Percentiles rank a stretch among this genome's conserved stretches.
Conservation (phyloP, 805 yeast species). For the Candida pseudofarinosa region DNA sequence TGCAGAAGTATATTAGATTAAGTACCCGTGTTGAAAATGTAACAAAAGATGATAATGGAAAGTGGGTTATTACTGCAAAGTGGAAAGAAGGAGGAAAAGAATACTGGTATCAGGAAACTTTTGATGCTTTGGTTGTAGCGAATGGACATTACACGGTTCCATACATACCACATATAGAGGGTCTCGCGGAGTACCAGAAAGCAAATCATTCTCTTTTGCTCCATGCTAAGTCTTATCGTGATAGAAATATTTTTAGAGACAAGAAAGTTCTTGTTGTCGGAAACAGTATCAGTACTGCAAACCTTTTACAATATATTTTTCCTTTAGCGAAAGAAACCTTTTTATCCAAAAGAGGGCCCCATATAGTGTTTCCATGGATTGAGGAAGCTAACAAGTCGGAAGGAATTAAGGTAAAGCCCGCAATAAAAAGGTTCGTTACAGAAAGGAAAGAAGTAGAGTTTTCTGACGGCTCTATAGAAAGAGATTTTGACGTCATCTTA, state of each 20-base stretch:
- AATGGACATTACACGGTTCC: constrained; percentile 66
- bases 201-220: constrained; percentile 43
- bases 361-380: constrained; percentile 31
- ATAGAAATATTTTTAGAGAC: constrained; percentile 38
- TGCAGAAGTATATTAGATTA: constrained; percentile 29
- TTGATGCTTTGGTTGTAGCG: constrained; percentile 62
- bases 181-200: constrained; percentile 46
- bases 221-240: constrained; percentile 57
- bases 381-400: constrained; percentile 35
- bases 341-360: constrained; percentile 23
- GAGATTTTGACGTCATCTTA: constrained; percentile 35
- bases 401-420: constrained; percentile 26
- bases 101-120: constrained; percentile 43
- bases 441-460: constrained; percentile 22
- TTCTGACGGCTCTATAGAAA: constrained; percentile 19
- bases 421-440: constrained; percentile 17
- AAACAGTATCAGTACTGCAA: constrained; percentile 37
- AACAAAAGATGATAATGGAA: constrained; percentile 22
- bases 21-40: constrained; percentile 12
- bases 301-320: constrained; percentile 39
- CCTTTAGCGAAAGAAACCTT: constrained; percentile 24
- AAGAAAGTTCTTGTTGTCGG: constrained; percentile 43
- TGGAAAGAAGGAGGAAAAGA: constrained; percentile 11
- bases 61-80: constrained; percentile 36
- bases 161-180: constrained; percentile 50